Percentiles rank a stretch among this genome's conserved stretches.
Conservation (phyloP, 2,329 filamentous ascomycete species). For the Aspergillus fructus region DNA sequence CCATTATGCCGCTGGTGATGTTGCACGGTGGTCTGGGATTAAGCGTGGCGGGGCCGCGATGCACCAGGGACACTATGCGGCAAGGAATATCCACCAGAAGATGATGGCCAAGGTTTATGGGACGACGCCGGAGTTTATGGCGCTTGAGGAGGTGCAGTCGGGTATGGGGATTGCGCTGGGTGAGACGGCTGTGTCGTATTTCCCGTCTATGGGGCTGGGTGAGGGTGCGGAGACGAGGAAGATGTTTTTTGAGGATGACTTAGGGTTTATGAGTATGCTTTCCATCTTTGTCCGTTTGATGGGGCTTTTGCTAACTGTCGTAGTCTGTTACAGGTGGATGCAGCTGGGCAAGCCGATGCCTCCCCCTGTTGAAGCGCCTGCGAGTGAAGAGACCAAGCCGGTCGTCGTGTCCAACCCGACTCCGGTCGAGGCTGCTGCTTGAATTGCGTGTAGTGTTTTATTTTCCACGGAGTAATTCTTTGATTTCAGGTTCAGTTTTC, state of each 20-base stretch:
- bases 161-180: constrained; percentile 73
- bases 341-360: constrained; percentile 31
- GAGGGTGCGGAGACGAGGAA: constrained; percentile 15
- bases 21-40: constrained; percentile 71
- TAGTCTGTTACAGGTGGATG: constrained; percentile 59
- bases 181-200: constrained; percentile 66
- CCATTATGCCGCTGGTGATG: constrained; percentile 71
- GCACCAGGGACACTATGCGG: constrained; percentile 67
- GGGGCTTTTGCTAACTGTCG: constrained; percentile 3
- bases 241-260: constrained; percentile 66
- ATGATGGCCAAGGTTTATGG: constrained; percentile 49
- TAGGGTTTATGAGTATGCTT: constrained; percentile 62
- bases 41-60: constrained; percentile 77
- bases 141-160: constrained; percentile 57
- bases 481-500: too few relatives aligned
- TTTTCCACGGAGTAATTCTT: too few relatives aligned
- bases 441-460: constrained; percentile 21
- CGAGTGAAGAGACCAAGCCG: constrained; percentile 33
- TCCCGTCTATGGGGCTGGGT: constrained; percentile 54
- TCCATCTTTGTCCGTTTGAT: background rate
- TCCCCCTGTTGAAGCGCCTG: constrained; percentile 22
- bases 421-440: constrained; percentile 45
- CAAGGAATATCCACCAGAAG: constrained; percentile 65
- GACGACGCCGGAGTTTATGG: constrained; percentile 47
- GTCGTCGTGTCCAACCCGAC: constrained; percentile 32